A percentile compares a stretch with the other conserved stretches of the same genome.
phyloP scores from a whole-genome alignment of 495 filamentous ascomycete genomes.

The Podospora tetraspora region DNA sequence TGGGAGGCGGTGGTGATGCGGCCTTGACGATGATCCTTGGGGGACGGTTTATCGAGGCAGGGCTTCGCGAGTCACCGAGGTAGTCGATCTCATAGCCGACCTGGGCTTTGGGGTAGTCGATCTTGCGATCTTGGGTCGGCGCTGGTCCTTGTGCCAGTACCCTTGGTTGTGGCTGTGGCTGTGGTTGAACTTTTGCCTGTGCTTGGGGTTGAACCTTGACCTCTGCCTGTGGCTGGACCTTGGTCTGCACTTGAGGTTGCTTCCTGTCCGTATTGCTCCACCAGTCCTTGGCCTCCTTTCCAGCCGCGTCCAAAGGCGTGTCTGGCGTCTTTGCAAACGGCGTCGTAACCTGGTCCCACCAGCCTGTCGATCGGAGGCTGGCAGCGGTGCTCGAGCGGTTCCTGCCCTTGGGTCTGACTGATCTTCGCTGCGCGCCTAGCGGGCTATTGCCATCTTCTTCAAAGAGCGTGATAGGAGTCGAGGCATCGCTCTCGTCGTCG shows the following conservation, averaged over 20 bases:
- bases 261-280: slow-evolving; percentile 35
- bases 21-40: slow-evolving; percentile 14
- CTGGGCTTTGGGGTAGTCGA: not conserved
- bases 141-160: not conserved
- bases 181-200: not conserved
- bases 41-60: not conserved
- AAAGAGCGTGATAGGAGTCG: slow-evolving; percentile 41
- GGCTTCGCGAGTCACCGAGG: not conserved
- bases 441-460: slow-evolving; percentile 43
- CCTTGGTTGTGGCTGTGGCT: not conserved
- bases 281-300: slow-evolving; percentile 26
- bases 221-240: not conserved
- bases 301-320: slow-evolving; percentile 4
- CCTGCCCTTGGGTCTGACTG: slow-evolving; percentile 25
- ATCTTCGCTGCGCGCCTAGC: slow-evolving; percentile 26
- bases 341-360: slow-evolving; percentile 84
- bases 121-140: not conserved
- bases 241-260: not conserved
- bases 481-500: slow-evolving; percentile 32
- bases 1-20: not conserved
- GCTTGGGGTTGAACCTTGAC: not conserved
- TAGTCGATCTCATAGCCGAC: not conserved
- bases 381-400: slow-evolving; percentile 34
- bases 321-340: slow-evolving; percentile 52
- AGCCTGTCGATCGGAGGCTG: slow-evolving; percentile 63